These are phyloP conservation scores for Tuctoria greenei DNA, from an alignment of 176 grass and related monocot genomes.

Conservation along the genomic window DNA sequence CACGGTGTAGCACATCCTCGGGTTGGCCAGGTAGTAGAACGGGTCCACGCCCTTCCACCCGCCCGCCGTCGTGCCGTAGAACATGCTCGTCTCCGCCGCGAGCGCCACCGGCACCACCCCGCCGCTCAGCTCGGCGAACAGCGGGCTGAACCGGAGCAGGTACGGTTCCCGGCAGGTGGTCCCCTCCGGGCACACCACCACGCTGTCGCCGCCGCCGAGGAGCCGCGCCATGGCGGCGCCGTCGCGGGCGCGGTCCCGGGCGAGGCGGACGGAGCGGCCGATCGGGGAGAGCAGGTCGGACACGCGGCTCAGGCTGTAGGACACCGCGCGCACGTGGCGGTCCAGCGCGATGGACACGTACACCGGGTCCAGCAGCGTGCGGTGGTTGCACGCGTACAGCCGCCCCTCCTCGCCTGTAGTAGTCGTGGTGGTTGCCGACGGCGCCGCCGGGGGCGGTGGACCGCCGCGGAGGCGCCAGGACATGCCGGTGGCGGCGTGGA, in stretches of 20 bases:
- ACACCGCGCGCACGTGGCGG: slow-evolving; percentile 48
- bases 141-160: slow-evolving; percentile 74
- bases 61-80: slow-evolving; percentile 62
- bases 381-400: slow-evolving; percentile 87
- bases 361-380: slow-evolving; percentile 73
- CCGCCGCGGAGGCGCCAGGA: slow-evolving; percentile 48
- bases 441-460: neutral
- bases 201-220: slow-evolving; percentile 32
- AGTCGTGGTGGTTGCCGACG: too few species aligned
- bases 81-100: slow-evolving; percentile 39
- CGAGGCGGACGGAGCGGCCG: slow-evolving; percentile 48
- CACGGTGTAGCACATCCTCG: slow-evolving; percentile 55
- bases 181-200: slow-evolving; percentile 72
- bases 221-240: slow-evolving; percentile 47
- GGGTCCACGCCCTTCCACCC: slow-evolving; percentile 72
- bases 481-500: slow-evolving; percentile 49
- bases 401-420: slow-evolving; percentile 1
- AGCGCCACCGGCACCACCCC: slow-evolving; percentile 65
- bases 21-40: slow-evolving; percentile 58
- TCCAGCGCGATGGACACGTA: slow-evolving; percentile 67
- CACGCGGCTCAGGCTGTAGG: slow-evolving; percentile 64
- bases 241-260: slow-evolving; percentile 47
- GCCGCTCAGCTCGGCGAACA: slow-evolving; percentile 59
- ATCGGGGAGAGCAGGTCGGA: slow-evolving; percentile 66
- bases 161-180: slow-evolving; percentile 74